Base-by-base conservation (phyloP, 2,329 filamentous ascomycete species). In the Fusarium sp. region DNA sequence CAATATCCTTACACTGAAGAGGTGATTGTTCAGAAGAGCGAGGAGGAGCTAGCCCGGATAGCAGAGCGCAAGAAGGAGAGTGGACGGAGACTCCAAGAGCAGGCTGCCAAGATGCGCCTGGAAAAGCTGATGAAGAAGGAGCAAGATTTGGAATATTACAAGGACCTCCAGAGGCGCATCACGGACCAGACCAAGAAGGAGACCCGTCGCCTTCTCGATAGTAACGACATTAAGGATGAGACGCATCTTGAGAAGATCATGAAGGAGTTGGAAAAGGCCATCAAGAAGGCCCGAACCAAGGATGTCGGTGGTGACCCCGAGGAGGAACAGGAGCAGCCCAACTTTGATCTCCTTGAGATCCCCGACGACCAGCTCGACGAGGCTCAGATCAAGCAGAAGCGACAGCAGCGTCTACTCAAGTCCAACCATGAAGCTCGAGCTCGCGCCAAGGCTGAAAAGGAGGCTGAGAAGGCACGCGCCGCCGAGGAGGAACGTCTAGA, bases 71-170 rank as follows among this genome's bases (percentile, higher is more conserved):
- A 97, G 77, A 97, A 96, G 78, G 96, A 99, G 80, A 96, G 93
- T 72, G 96, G 96, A 0, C 86, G 96, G 69, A 86, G 96, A 49
- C 78, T 99, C 25, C 96, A 99, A 79, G 93, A 97, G 75, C 96
- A 99, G 79, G 96, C 96, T 0, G 95, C 95, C 9, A 98, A 97
- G 80, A 97, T 97, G 93, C 90, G 96, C 7, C 83, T 99, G 0
- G 96, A 99, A 70, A 97, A 97, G 75, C 84, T 99, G 50, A 93
- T 98, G 78, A 92, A 92, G 76, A 99, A 99, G 80, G 96, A 99
- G 80, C 90, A 97, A 77, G 94, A 98, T 77, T 83, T 98, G 1
- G 94, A 97, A 73, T 97, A 97, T 79, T 97, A 94, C 83, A 93
- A 93, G 77, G 88, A 93, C 64, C 82, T 99, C 4, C 93, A 96